These are phyloP conservation scores for Lomentospora prolificans DNA, from an alignment of 2,329 filamentous ascomycete genomes.

Conservation along the genomic window DNA sequence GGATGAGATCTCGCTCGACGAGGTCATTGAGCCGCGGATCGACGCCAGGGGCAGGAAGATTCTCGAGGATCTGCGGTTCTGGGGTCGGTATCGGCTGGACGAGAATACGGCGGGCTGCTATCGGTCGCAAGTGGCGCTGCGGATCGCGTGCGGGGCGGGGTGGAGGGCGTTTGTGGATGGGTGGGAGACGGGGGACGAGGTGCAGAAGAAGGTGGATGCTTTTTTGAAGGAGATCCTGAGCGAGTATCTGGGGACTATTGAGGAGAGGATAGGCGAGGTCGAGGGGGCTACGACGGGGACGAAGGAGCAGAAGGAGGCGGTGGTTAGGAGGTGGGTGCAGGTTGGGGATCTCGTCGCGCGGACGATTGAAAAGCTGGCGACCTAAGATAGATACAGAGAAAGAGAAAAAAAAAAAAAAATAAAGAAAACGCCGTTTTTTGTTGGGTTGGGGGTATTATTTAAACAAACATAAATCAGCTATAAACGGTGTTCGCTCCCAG, in stretches of 20 bases:
- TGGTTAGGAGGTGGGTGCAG: conserved; percentile 31
- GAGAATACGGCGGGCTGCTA: conserved; percentile 37
- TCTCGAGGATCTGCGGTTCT: conserved; percentile 37
- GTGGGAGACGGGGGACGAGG: conserved; percentile 35
- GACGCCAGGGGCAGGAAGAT: conserved; percentile 21
- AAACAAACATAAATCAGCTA: background rate
- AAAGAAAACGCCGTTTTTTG: background rate
- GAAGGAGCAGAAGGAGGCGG: conserved; percentile 21
- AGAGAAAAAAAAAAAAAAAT: background rate
- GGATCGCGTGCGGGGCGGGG: conserved; percentile 24
- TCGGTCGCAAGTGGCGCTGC: conserved; percentile 43
- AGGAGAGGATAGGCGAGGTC: conserved; percentile 20
- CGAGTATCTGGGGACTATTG: conserved; percentile 24
- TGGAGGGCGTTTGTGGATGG: conserved; percentile 34
- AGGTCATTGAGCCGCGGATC: conserved; percentile 31
- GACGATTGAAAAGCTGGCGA: conserved; percentile 9
- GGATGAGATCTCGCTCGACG: conserved; percentile 40
- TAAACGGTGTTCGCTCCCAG: background rate
- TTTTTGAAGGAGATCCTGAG: conserved; percentile 27
- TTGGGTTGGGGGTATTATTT: background rate
- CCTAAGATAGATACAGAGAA: background rate
- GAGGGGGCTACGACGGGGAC: conserved; percentile 21
- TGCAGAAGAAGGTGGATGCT: conserved; percentile 24
- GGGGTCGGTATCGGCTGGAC: conserved; percentile 43
- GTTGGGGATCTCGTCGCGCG: conserved; percentile 25